phyloP scores from a whole-genome alignment of 306 rosid species.

The Argentina anserina region DNA sequence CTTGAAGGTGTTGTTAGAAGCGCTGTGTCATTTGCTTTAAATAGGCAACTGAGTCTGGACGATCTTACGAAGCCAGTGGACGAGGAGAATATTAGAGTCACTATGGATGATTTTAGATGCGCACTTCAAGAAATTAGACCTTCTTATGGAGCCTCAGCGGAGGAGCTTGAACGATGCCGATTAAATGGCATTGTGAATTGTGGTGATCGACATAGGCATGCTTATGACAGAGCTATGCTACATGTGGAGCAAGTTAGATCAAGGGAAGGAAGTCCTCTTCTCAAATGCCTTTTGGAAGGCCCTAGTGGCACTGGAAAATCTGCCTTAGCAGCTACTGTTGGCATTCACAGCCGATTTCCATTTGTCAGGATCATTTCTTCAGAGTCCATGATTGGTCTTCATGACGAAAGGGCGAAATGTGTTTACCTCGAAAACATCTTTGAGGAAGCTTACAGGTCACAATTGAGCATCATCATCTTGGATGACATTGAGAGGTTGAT shows the following conservation, averaged over 20 bases:
- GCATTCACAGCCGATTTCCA: constrained; percentile 87
- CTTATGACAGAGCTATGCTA: constrained; percentile 68
- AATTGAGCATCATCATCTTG: constrained; percentile 81
- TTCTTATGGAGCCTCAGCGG: constrained; percentile 94
- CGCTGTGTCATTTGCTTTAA: constrained; percentile 91
- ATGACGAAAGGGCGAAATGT: constrained; percentile 74
- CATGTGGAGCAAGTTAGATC: constrained; percentile 93
- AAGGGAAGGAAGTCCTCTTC: constrained; percentile 86
- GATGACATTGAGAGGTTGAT: constrained; percentile 91
- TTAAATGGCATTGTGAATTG: constrained; percentile 83
- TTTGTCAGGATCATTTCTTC: constrained; percentile 92
- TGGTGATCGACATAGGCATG: constrained; percentile 78
- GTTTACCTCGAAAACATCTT: constrained; percentile 82
- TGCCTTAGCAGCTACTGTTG: constrained; percentile 86
- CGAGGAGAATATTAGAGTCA: constrained; percentile 89
- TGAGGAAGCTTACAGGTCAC: constrained; percentile 98
- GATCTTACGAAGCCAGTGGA: constrained; percentile 90
- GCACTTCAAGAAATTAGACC: constrained; percentile 77
- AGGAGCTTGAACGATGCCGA: constrained; percentile 92
- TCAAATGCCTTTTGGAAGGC: constrained; percentile 93
- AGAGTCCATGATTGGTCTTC: constrained; percentile 90
- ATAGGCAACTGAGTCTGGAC: constrained; percentile 83
- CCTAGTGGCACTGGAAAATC: constrained; percentile 96
- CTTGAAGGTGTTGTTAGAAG: constrained; percentile 99
- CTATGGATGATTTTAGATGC: constrained; percentile 86